These are phyloP conservation scores for Emmonsiellopsis sp. DNA, from an alignment of 2,329 filamentous ascomycete species.

Conservation along the genomic window DNA sequence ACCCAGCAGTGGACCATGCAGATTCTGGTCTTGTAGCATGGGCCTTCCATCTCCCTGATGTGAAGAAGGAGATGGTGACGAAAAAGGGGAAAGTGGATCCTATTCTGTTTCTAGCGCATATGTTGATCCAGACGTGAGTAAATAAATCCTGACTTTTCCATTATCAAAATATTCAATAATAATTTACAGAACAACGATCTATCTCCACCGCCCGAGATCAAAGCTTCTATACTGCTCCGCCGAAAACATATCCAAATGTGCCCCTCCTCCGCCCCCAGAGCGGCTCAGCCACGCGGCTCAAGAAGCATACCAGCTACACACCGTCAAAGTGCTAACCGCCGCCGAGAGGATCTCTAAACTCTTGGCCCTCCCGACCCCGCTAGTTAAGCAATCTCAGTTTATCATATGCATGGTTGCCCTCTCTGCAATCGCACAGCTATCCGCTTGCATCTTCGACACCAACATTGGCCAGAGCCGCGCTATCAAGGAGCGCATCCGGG, in stretches of 20 bases:
- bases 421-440: neutral
- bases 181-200: constrained; percentile 1
- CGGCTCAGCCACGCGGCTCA: neutral
- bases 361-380: neutral
- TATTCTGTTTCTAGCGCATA: constrained; percentile 78
- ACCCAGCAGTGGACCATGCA: constrained; percentile 18
- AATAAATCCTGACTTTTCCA: neutral
- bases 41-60: constrained; percentile 28
- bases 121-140: constrained; percentile 49
- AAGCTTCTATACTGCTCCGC: neutral
- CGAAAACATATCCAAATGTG: constrained; percentile 5
- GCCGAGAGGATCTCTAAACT: neutral
- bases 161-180: neutral
- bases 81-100: constrained; percentile 44
- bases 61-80: constrained; percentile 31
- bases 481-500: neutral
- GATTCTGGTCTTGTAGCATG: constrained; percentile 31
- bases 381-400: constrained; percentile 1
- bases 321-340: neutral
- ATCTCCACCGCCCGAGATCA: constrained; percentile 1
- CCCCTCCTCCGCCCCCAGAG: neutral
- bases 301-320: constrained; percentile 4
- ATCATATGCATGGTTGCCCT: constrained; percentile 4
- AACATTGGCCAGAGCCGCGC: neutral
- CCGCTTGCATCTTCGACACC: neutral